Conservation (phyloP, 2,329 filamentous ascomycete genomes). For the Eurotiales sp. region DNA sequence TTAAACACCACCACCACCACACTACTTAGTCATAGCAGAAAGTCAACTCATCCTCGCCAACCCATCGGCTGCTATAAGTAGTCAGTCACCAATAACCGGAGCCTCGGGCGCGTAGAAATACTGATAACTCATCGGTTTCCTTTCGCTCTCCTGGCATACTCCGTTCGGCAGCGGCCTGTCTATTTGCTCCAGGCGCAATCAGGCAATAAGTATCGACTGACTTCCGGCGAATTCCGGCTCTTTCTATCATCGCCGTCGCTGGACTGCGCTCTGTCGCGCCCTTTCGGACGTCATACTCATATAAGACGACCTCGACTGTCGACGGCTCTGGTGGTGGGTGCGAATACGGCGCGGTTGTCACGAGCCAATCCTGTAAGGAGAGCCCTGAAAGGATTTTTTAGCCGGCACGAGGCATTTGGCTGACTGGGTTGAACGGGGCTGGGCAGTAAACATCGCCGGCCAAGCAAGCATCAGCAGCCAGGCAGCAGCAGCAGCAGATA, state of each 20-base stretch:
- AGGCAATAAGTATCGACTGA: not conserved
- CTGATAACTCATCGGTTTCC: no score
- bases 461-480: not conserved
- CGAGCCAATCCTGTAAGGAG: constrained; percentile 1
- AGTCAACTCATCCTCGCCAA: not conserved
- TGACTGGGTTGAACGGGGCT: constrained; percentile 1
- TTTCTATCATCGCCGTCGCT: not conserved
- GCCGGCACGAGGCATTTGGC: constrained; percentile 9
- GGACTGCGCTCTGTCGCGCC: not conserved
- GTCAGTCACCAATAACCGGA: not conserved
- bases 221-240: constrained; percentile 3
- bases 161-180: not conserved
- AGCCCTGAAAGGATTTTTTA: not conserved
- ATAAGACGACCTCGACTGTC: not conserved
- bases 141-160: not conserved
- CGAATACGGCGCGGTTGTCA: not conserved
- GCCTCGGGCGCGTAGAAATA: not conserved
- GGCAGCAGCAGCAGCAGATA: constrained; percentile 24
- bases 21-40: no score
- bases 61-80: not conserved
- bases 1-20: no score
- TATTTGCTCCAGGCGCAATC: not conserved
- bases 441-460: not conserved
- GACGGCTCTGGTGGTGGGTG: not conserved
- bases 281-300: not conserved